phyloP scores from a whole-genome alignment of 2,329 filamentous ascomycete species.

The Fusarium miscanthi region DNA sequence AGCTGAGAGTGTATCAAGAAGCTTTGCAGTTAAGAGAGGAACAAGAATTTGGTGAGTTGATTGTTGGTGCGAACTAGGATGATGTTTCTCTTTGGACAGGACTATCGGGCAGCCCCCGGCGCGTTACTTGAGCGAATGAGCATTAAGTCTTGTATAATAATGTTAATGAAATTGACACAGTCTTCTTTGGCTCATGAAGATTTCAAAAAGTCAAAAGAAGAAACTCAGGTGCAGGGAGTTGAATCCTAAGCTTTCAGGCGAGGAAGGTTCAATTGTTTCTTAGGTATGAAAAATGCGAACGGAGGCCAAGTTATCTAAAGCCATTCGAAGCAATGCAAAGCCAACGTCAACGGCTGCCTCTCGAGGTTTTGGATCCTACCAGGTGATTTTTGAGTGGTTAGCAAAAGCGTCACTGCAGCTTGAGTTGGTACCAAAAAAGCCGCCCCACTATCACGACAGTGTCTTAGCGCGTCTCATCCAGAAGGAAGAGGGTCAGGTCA shows the following conservation, averaged over 20 bases:
- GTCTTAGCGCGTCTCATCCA: neutral
- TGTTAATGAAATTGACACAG: neutral
- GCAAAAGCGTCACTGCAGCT: neutral
- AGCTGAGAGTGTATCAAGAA: slow-evolving; percentile 8
- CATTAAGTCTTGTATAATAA: neutral
- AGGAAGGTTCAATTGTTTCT: neutral
- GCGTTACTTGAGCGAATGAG: rapidly evolving
- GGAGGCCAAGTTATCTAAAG: neutral
- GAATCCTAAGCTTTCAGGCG: neutral
- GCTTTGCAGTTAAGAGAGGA: neutral
- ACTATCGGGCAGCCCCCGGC: neutral
- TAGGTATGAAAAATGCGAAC: neutral
- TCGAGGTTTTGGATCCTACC: slow-evolving; percentile 44
- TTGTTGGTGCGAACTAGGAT: neutral
- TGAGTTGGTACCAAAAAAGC: neutral
- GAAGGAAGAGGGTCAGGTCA: neutral
- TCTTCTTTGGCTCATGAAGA: rapidly evolving
- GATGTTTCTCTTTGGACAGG: neutral
- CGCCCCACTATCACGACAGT: neutral
- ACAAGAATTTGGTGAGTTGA: slow-evolving; percentile 1
- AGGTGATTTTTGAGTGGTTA: slow-evolving; percentile 7
- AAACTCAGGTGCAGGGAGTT: neutral
- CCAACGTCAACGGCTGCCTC: neutral
- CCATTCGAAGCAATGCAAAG: neutral
- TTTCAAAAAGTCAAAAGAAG: neutral